Evolutionary conservation across 768 basidiomycete species (phyloP).

Genomic region (Phanerochaete sordida): DNA sequence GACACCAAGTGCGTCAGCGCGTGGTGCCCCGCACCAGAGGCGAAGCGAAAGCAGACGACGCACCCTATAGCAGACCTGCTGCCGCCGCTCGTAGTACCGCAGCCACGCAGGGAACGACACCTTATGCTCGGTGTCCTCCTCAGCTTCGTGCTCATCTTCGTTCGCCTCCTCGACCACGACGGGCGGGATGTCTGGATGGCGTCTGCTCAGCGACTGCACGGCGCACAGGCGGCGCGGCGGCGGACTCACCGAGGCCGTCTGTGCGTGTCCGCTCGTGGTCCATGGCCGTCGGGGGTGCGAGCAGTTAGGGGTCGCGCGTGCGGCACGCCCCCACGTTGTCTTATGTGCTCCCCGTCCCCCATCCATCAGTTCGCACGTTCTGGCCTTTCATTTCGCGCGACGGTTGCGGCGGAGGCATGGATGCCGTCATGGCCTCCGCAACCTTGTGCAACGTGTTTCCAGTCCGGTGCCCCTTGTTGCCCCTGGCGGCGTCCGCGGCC

Average conservation of each 20-base stretch:
- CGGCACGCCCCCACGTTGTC: neutral
- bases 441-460: neutral
- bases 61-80: neutral
- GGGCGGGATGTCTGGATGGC: neutral
- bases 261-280: neutral
- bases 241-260: neutral
- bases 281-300: neutral
- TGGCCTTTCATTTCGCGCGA: neutral
- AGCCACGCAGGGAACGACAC: neutral
- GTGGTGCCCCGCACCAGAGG: neutral
- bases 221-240: neutral
- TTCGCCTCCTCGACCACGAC: neutral
- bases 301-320: neutral
- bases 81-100: neutral
- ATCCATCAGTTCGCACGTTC: neutral
- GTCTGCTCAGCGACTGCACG: neutral
- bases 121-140: neutral
- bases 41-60: neutral
- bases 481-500: neutral
- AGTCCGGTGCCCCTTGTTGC: neutral
- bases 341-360: neutral
- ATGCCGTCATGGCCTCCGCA: neutral
- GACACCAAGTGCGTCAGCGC: neutral
- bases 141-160: neutral
- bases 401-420: neutral